A percentile compares a stretch with the other conserved stretches of the same genome.
phyloP scores from a whole-genome alignment of 2,329 filamentous ascomycete genomes.

The Tolypocladium nubicola region DNA sequence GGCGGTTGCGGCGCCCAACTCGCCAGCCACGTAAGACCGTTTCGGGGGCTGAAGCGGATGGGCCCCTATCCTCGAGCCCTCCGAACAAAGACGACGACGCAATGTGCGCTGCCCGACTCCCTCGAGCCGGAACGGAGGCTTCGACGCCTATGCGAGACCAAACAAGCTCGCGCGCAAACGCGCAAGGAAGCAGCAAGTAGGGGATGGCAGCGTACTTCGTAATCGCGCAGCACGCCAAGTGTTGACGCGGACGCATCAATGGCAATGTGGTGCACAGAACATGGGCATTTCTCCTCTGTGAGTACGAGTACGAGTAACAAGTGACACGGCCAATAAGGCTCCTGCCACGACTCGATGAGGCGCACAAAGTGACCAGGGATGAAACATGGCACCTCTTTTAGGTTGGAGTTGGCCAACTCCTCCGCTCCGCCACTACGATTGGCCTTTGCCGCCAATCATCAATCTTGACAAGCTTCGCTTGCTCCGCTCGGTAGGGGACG shows the following conservation, averaged over 20 bases:
- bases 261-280: background rate
- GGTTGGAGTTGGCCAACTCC: background rate
- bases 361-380: background rate
- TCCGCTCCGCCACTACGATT: background rate
- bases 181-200: background rate
- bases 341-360: background rate
- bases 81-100: background rate
- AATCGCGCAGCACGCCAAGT: background rate
- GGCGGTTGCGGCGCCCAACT: background rate
- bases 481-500: background rate
- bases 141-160: background rate
- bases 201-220: background rate
- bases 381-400: background rate
- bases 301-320: background rate
- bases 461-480: background rate
- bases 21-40: background rate
- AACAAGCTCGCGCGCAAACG: background rate
- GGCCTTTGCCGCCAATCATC: background rate
- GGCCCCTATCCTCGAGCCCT: background rate
- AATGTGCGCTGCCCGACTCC: background rate
- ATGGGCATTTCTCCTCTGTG: background rate
- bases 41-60: background rate
- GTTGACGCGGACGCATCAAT: background rate
- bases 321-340: background rate
- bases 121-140: background rate